A percentile compares a stretch with the other conserved stretches of the same genome.
Evolutionary conservation across 352 stramenopile genomes (phyloP).

Genomic region (Pythium dissimile): DNA sequence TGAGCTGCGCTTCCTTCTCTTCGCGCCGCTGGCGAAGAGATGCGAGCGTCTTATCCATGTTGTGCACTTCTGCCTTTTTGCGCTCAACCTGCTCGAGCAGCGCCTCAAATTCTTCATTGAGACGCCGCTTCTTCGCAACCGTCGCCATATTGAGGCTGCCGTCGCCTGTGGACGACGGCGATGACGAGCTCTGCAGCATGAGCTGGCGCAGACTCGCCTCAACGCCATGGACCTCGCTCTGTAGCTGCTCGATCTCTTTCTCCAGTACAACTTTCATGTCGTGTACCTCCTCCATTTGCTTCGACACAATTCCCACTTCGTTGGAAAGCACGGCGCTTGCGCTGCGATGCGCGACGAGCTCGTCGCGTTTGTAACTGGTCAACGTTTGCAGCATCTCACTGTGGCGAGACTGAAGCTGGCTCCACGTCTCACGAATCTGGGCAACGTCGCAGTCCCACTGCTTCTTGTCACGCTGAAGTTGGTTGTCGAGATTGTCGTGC

Average conservation of each 20-base stretch:
- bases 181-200: slow-evolving; percentile 41
- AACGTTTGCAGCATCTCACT: slow-evolving; percentile 65
- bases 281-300: slow-evolving; percentile 74
- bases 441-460: slow-evolving; percentile 28
- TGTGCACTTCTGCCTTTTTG: slow-evolving; percentile 59
- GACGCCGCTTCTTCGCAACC: slow-evolving; percentile 69
- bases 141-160: slow-evolving; percentile 52
- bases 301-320: slow-evolving; percentile 64
- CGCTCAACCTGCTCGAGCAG: slow-evolving; percentile 70
- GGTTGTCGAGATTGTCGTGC: slow-evolving; percentile 20
- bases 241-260: slow-evolving; percentile 51
- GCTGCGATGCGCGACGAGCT: slow-evolving; percentile 70
- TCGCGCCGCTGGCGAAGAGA: slow-evolving; percentile 48
- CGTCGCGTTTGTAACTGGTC: slow-evolving; percentile 79
- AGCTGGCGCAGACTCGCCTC: slow-evolving; percentile 57
- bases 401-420: slow-evolving; percentile 35
- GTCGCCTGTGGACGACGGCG: slow-evolving; percentile 9
- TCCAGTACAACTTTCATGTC: slow-evolving; percentile 57
- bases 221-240: slow-evolving; percentile 52
- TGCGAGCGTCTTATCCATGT: slow-evolving; percentile 56
- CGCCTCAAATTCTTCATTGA: slow-evolving; percentile 81
- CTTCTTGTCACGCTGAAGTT: slow-evolving; percentile 31
- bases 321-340: slow-evolving; percentile 68
- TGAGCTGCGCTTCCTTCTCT: slow-evolving; percentile 79
- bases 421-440: slow-evolving; percentile 32